These are phyloP conservation scores for Neostapfia colusana DNA, from an alignment of 176 grass and related monocot genomes.

Conservation along the genomic window DNA sequence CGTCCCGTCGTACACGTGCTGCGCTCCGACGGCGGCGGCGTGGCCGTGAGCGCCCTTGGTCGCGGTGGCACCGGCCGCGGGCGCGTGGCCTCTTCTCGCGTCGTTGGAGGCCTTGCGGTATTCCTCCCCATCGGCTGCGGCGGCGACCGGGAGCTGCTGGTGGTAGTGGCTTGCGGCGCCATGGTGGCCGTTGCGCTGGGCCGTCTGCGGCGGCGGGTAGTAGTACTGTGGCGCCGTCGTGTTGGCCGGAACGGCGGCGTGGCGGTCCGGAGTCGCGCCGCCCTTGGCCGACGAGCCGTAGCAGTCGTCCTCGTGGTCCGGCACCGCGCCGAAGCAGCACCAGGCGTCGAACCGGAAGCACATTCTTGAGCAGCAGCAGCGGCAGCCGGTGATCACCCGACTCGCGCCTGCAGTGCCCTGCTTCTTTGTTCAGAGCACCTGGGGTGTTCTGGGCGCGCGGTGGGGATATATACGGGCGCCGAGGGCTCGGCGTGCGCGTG, in stretches of 20 bases:
- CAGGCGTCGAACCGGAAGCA: slow-evolving; percentile 25
- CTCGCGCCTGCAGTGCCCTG: too few species aligned
- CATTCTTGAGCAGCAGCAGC: slow-evolving; percentile 21
- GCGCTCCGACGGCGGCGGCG: too few species aligned
- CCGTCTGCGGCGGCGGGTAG: not conserved
- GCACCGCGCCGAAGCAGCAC: slow-evolving; percentile 1
- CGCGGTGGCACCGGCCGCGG: too few species aligned
- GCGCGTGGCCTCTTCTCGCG: not conserved
- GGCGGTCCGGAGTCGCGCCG: not conserved
- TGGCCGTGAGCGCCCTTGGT: not conserved
- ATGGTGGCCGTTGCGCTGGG: not conserved
- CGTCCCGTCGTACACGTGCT: not conserved
- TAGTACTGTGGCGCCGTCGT: not conserved
- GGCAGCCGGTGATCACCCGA: not conserved
- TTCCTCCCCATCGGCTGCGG: not conserved
- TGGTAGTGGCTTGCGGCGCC: not conserved
- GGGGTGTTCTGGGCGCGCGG: too few species aligned
- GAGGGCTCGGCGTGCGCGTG: too few species aligned
- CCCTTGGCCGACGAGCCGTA: not conserved
- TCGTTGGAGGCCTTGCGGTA: slow-evolving; percentile 13
- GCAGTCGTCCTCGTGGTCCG: not conserved
- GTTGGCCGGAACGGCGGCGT: not conserved
- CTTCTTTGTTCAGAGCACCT: too few species aligned
- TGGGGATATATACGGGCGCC: not conserved
- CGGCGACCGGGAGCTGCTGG: not conserved